These are phyloP conservation scores for Monilinia vaccinii-corymbosi DNA, from an alignment of 2,329 filamentous ascomycete genomes.

Conservation along the genomic window DNA sequence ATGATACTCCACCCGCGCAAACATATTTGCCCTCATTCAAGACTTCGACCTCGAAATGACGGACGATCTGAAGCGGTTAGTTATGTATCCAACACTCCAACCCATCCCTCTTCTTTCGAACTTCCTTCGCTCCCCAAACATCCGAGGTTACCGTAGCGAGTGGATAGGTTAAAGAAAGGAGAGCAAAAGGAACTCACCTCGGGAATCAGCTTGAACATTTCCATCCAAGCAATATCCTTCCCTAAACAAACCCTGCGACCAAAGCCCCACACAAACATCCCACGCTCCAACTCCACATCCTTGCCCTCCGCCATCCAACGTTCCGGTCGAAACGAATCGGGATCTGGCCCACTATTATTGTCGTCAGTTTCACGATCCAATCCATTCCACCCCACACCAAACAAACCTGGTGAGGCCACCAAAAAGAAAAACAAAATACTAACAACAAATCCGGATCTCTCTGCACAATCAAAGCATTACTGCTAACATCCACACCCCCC, in stretches of 20 bases:
- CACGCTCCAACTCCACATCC: conserved; percentile 11
- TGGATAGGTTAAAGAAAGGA: background rate
- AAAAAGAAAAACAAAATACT: background rate
- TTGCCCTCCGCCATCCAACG: conserved; percentile 37
- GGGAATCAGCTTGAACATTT: conserved; percentile 20
- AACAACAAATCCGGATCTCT: conserved; percentile 38
- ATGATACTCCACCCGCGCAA: conserved; percentile 19
- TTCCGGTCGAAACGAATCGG: conserved; percentile 44
- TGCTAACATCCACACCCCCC: conserved; percentile 34
- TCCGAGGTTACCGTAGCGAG: background rate
- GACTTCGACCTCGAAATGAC: conserved; percentile 17
- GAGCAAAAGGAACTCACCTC: conserved; percentile 13
- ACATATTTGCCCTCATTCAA: conserved; percentile 14
- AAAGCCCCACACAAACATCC: conserved; percentile 19
- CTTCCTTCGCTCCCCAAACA: background rate
- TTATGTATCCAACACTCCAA: background rate
- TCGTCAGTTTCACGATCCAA: no score
- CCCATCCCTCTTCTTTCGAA: background rate
- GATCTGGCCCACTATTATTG: conserved; percentile 34
- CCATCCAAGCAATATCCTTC: conserved; percentile 24
- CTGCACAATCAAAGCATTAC: conserved; percentile 47
- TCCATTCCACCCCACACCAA: no score
- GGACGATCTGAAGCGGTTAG: background rate
- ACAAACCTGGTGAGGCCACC: no score
- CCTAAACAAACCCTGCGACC: conserved; percentile 21